Evolutionary conservation across 75 land plant species (phyloP), one percentile per base, ranked within the genome.

Genomic region (Chamaecyparis obtusa): DNA sequence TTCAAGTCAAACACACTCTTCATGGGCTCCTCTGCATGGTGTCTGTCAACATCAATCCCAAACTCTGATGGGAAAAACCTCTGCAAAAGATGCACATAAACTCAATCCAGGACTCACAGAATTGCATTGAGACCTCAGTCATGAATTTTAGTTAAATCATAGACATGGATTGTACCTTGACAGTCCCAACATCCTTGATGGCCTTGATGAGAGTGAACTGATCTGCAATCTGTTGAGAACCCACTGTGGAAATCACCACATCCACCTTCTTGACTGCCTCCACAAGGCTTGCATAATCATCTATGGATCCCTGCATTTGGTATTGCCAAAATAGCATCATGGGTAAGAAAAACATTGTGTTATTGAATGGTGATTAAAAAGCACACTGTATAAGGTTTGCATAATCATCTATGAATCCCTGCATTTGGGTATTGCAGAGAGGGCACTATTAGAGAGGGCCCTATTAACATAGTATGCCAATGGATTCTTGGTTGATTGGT

Each of bases 41-140:
- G 17, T 36, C 89, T 88, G 55, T 89, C 92, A 46, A 60, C 84
- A 27, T 93, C 94, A 39, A 33, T 88, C 15, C 94, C 92, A 85
- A 90, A 93, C 88, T 93, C 94, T 9, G 94, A 93, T 5, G 94
- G 94, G 2, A 90, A 49, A 78, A 90, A 90, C 49, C 91, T 90
- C 94, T 93, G 90, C 33, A 32, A 71, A 71, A 71, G 32, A 30
- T 71, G n/a, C 9, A 8, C 35, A 57, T 17, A 57, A 19, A 57
- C 33, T 71, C 75, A 71, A 21, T 71, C 75, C 9, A 71, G 30
- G 75, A 30, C 33, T n/a, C 48, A 44, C 48, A 44, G 5, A 44
- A 44, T 44, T 44, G 48, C 48, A 44, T 44, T 44, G 6, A 44
- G 9, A 44, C 48, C 48, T 3, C 9, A 2, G 5, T 3, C 60